A percentile compares a stretch with the other conserved stretches of the same genome.
These are phyloP conservation scores for Epichloe coenophiala DNA, from an alignment of 2,329 filamentous ascomycete genomes.

Conservation along the genomic window DNA sequence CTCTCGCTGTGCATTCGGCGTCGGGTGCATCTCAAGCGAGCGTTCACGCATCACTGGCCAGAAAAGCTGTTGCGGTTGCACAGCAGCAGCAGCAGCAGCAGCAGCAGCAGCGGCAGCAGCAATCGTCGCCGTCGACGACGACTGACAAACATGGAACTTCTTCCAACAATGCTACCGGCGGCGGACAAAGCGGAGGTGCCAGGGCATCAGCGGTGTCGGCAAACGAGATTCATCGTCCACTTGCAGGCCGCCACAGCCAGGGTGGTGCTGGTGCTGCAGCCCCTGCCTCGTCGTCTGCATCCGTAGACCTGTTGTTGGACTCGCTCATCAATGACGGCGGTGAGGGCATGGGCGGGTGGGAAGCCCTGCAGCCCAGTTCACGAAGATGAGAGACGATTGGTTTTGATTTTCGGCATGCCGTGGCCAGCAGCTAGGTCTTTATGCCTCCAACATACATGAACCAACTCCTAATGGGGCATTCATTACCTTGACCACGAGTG, in stretches of 20 bases:
- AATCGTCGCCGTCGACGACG: neutral
- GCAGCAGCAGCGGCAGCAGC: too few relatives aligned
- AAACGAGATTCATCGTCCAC: constrained; percentile 3
- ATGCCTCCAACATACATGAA: neutral
- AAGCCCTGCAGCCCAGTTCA: constrained; percentile 37
- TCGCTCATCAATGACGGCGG: constrained; percentile 33
- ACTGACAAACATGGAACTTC: neutral
- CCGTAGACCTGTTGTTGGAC: constrained; percentile 31
- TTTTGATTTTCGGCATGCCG: neutral
- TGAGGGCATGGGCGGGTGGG: constrained; percentile 39
- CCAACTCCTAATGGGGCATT: too few relatives aligned
- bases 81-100: too few relatives aligned
- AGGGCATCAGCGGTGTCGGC: constrained; percentile 9
- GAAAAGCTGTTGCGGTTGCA: constrained; percentile 1
- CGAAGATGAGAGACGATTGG: constrained; percentile 8
- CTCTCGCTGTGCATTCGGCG: constrained; percentile 6
- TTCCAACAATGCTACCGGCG: neutral
- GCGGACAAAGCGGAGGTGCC: constrained; percentile 9
- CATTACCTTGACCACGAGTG: too few relatives aligned
- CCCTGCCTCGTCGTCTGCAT: constrained; percentile 3
- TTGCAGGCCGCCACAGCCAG: constrained; percentile 1
- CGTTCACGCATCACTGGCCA: neutral
- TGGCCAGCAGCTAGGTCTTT: neutral
- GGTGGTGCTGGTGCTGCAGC: too few relatives aligned
- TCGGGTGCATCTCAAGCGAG: constrained; percentile 1